Percentiles rank a stretch among this genome's conserved stretches.
Conservation (phyloP, 2,329 filamentous ascomycete genomes). For the Tolypocladium cylindrosporum region DNA sequence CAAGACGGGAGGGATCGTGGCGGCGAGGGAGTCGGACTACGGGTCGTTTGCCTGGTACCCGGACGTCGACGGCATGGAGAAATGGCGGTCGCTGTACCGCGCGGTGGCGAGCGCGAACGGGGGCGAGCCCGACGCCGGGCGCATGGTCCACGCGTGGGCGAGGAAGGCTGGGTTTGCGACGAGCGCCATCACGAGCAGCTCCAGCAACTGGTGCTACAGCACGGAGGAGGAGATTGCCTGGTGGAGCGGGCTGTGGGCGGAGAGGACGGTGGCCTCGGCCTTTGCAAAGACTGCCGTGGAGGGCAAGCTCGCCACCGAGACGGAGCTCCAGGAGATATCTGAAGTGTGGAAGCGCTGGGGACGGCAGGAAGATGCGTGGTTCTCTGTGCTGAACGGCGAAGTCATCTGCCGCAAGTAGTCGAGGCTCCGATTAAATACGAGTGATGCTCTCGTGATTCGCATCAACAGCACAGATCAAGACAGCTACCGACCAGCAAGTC, state of each 20-base stretch:
- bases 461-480: too few relatives aligned
- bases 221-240: conserved; percentile 8
- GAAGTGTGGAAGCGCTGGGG: conserved; percentile 6
- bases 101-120: conserved; percentile 8
- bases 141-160: conserved; percentile 12
- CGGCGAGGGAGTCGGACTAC: conserved; percentile 14
- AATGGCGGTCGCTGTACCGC: conserved; percentile 9
- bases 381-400: conserved; percentile 6
- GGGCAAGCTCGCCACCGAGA: conserved; percentile 6
- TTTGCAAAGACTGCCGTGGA: conserved; percentile 9
- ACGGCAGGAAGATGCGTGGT: conserved; percentile 7
- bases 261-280: conserved; percentile 9
- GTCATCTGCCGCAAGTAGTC: conserved; percentile 6
- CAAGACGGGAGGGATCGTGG: conserved; percentile 29
- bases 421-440: not conserved
- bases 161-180: conserved; percentile 9
- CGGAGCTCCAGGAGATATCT: conserved; percentile 9
- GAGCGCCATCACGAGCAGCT: conserved; percentile 5
- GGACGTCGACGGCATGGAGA: conserved; percentile 7
- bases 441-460: not conserved
- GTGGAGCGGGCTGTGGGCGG: conserved; percentile 12
- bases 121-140: conserved; percentile 11
- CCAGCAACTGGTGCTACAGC: conserved; percentile 13
- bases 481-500: too few relatives aligned
- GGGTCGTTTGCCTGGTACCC: conserved; percentile 13